phyloP scores from a whole-genome alignment of 2,329 filamentous ascomycete genomes.

The Blastomyces silverae region DNA sequence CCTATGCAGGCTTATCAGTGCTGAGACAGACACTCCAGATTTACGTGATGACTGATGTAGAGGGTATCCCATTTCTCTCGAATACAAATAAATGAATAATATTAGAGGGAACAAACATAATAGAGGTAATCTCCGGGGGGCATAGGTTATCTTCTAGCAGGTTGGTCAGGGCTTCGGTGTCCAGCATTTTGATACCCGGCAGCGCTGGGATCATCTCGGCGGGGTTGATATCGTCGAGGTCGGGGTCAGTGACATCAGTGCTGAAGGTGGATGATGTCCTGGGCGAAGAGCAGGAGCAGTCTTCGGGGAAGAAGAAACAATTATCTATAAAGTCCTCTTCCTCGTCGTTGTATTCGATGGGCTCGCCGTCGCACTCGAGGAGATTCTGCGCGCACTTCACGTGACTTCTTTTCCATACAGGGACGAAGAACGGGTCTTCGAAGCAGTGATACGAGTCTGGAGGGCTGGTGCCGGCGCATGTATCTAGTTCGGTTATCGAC shows the following conservation, averaged over 20 bases:
- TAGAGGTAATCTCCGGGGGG: slow-evolving; percentile 41
- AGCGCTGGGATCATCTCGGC: slow-evolving; percentile 38
- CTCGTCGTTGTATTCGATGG: slow-evolving; percentile 40
- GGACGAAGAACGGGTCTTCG: slow-evolving; percentile 26
- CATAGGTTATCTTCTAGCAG: slow-evolving; percentile 40
- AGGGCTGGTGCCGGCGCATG: neutral
- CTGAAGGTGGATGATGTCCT: neutral
- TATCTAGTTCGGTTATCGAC: slow-evolving; percentile 9
- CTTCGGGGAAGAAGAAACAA: slow-evolving; percentile 41
- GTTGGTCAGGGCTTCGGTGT: slow-evolving; percentile 38
- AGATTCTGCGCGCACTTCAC: slow-evolving; percentile 38
- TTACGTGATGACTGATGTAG: neutral
- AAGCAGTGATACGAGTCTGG: slow-evolving; percentile 10
- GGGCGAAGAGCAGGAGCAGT: slow-evolving; percentile 36
- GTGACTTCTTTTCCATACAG: slow-evolving; percentile 37
- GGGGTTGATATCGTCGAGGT: slow-evolving; percentile 23
- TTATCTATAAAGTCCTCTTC: slow-evolving; percentile 40
- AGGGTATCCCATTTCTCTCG: neutral
- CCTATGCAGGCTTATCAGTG: slow-evolving; percentile 22
- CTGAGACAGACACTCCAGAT: neutral
- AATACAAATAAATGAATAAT: neutral
- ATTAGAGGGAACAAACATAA: slow-evolving; percentile 29
- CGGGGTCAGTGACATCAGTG: slow-evolving; percentile 28
- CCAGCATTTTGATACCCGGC: slow-evolving; percentile 41
- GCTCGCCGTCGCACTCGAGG: slow-evolving; percentile 36